Conservation (phyloP, 257 asterid species). For the Solanum etuberosum region DNA sequence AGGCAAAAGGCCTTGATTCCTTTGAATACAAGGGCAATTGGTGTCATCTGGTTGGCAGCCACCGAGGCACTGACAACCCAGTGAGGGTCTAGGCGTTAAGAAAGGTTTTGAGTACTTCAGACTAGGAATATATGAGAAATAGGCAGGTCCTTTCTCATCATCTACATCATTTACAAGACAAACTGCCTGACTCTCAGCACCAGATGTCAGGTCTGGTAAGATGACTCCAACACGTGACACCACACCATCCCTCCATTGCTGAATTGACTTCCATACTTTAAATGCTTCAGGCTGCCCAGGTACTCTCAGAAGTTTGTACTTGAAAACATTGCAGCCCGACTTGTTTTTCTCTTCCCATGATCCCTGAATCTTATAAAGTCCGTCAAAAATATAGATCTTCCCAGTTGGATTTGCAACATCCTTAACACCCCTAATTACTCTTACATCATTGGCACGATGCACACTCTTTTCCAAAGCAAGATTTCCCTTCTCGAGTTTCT, state of each 20-base stretch:
- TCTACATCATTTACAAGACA: constrained; percentile 82
- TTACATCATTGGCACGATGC: constrained; percentile 23
- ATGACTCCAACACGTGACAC: constrained; percentile 49
- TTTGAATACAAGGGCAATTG: constrained; percentile 55
- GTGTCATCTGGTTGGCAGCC: constrained; percentile 80
- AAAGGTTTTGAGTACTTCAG: constrained; percentile 50
- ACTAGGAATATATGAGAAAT: constrained; percentile 59
- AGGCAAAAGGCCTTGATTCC: constrained; percentile 49
- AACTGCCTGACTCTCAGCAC: constrained; percentile 69
- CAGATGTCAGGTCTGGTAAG: constrained; percentile 75
- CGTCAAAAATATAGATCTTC: constrained; percentile 78
- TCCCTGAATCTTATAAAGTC: constrained; percentile 63
- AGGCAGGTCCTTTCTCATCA: constrained; percentile 83
- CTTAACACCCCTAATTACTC: constrained; percentile 58
- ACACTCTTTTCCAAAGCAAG: constrained; percentile 23
- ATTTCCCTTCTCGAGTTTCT: constrained; percentile 28
- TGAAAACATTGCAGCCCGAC: constrained; percentile 63
- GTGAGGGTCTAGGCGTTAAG: constrained; percentile 20
- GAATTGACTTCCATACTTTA: constrained; percentile 72
- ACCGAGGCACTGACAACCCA: constrained; percentile 64
- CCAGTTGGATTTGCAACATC: constrained; percentile 25
- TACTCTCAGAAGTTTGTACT: constrained; percentile 64
- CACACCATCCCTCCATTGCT: constrained; percentile 78
- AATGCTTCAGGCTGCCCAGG: constrained; percentile 87
- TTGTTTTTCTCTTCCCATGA: constrained; percentile 71